Percentiles rank a stretch among this genome's conserved stretches.
Conservation (phyloP, 805 yeast species). For the Teunomyces gatunensis region DNA sequence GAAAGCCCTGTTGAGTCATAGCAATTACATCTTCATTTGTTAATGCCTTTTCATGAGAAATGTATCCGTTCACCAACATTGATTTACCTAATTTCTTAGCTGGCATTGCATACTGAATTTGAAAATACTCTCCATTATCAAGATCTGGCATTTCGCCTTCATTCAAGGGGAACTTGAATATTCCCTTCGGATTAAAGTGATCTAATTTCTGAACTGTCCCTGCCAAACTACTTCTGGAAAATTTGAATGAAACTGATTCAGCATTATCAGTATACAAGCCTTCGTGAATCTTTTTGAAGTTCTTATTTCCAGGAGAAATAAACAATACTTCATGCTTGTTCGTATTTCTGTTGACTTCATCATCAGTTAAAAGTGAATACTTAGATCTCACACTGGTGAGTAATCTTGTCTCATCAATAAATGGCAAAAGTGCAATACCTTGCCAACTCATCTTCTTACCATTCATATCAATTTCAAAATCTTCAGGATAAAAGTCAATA, state of each 20-base stretch:
- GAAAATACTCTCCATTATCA: conserved; percentile 38
- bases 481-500: conserved; percentile 86
- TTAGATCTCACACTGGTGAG: conserved; percentile 62
- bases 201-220: conserved; percentile 48
- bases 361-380: conserved; percentile 61
- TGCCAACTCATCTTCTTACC: conserved; percentile 96
- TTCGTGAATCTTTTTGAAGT: conserved; percentile 38
- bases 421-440: conserved; percentile 86
- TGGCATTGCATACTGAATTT: conserved; percentile 61
- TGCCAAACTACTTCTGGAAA: conserved; percentile 53
- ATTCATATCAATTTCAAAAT: conserved; percentile 89
- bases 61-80: conserved; percentile 78
- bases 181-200: conserved; percentile 33
- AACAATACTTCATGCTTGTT: conserved; percentile 68
- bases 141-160: conserved; percentile 47
- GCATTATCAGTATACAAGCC: conserved; percentile 37
- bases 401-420: conserved; percentile 80
- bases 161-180: conserved; percentile 45
- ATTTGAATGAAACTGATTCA: conserved; percentile 37
- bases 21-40: conserved; percentile 54
- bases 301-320: conserved; percentile 61
- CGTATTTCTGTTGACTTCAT: conserved; percentile 68
- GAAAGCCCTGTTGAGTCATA: conserved; percentile 46
- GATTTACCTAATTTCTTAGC: conserved; percentile 63
- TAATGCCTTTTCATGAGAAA: conserved; percentile 58